Percentiles rank a stretch among this genome's conserved stretches.
Conservation (phyloP, 352 stramenopile species). For the Peronospora tabacina region DNA sequence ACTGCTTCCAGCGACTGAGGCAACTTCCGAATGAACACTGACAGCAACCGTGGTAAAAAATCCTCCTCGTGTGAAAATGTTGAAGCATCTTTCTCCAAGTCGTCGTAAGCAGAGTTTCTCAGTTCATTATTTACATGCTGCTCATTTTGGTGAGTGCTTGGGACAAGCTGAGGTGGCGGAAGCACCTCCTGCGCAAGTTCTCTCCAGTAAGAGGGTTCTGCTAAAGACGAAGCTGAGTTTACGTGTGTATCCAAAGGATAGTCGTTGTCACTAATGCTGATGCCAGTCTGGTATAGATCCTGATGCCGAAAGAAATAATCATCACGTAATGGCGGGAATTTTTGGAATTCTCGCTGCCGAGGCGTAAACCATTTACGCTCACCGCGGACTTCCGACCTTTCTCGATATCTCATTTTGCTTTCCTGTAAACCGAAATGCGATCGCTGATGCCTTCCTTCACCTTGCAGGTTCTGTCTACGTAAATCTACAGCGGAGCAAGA, state of each 20-base stretch:
- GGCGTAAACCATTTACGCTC: conserved; percentile 5
- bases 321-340: conserved; percentile 13
- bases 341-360: conserved; percentile 11
- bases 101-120: conserved; percentile 4
- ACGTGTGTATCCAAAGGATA: conserved; percentile 18
- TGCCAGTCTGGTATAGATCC: conserved; percentile 7
- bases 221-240: conserved; percentile 17
- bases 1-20: conserved; percentile 41
- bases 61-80: conserved; percentile 46
- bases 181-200: conserved; percentile 3
- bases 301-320: conserved; percentile 12
- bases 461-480: conserved; percentile 12
- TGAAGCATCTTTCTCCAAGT: conserved; percentile 22
- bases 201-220: conserved; percentile 16
- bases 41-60: conserved; percentile 44
- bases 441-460: conserved; percentile 5
- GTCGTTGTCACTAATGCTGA: conserved; percentile 10
- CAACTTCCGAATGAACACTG: conserved; percentile 49
- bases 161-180: conserved; percentile 1
- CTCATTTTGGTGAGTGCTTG: conserved; percentile 15
- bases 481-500: conserved; percentile 4
- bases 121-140: conserved; percentile 1
- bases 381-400: conserved; percentile 3
- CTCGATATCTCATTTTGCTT: conserved; percentile 11
- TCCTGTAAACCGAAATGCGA: conserved; percentile 5